Percentiles rank a stretch among this genome's conserved stretches.
Evolutionary conservation across 2,329 filamentous ascomycete species (phyloP).

Genomic region (Neonectria ditissima): DNA sequence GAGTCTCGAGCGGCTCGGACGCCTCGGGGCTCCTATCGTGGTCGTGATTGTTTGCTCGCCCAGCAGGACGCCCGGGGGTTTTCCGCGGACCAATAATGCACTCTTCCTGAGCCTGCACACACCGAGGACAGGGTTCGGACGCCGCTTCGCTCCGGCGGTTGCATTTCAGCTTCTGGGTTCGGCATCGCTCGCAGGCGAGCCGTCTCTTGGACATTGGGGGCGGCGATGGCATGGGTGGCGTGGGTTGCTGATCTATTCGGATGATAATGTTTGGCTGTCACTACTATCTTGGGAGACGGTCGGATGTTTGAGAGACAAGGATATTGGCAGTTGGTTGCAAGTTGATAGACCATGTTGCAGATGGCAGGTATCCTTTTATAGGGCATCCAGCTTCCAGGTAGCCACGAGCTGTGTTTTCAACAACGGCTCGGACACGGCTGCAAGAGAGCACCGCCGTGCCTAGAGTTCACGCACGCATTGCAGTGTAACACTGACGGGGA

Average conservation of each 20-base stretch:
- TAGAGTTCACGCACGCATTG: background rate
- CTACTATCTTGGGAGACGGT: background rate
- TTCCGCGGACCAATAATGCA: background rate
- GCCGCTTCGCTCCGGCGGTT: background rate
- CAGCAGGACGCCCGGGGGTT: background rate
- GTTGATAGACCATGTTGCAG: background rate
- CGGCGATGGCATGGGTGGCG: background rate
- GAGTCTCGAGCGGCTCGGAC: background rate
- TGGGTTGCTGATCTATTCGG: background rate
- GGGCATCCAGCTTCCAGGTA: background rate
- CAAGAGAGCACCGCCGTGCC: background rate
- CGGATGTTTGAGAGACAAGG: background rate
- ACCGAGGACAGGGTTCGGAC: background rate
- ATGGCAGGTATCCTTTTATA: background rate
- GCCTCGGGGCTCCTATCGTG: background rate
- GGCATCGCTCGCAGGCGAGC: background rate
- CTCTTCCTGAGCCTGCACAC: background rate
- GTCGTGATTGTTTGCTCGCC: background rate
- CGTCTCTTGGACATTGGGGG: background rate
- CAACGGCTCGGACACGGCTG: background rate
- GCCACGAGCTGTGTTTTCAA: background rate
- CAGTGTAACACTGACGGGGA: background rate
- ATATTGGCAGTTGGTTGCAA: background rate
- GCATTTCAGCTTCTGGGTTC: conserved; percentile 1
- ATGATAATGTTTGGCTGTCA: background rate